Evolutionary conservation across 345 rosid species (phyloP), one percentile per base, ranked within the genome.

Genomic region (Angophora floribunda): DNA sequence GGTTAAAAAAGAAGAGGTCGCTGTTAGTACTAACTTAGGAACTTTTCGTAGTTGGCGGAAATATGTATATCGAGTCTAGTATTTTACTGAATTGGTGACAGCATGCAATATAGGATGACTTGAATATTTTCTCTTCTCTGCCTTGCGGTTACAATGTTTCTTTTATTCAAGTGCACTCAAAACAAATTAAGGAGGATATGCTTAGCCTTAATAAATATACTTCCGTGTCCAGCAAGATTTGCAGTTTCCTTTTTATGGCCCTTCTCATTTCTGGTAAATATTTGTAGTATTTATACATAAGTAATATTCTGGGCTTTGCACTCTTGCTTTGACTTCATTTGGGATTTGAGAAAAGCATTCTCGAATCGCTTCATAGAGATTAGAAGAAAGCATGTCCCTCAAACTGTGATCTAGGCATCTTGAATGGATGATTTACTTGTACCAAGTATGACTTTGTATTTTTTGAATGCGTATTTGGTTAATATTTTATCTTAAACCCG

Each of bases 201-300:
- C 57, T 53, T 53, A 53, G 24, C 24, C 3, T 6, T 53, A 16
- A 53, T 53, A 16, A 17, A 6, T 53, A 7, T 51, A 51, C 52
- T 51, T 19, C 4, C 51, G 53, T 86, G 87, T 90, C 82, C 96
- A 96, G 89, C 93, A 63, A 51, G 95, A 96, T 32, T 88, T 97
- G 93, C 94, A 92, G 65, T 97, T 97, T 94, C 99, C 99, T 88
- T 97, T 97, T 93, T 85, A 36, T 97, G 93, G 97, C 97, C 47
- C 86, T 97, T 93, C 99, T 97, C 90, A 93, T 97, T 91, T 97
- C 99, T 91, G 99, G 99, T 89, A 51, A 49, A 59, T 49, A 45
- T 19, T 16, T 52, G 17, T 16, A 14, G 26, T 36, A 7, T 52
- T 52, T 52, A 51, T 51, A 51, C 52, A 51, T 12, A 3, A 52